These are phyloP conservation scores for Coemansia sp. DNA, from an alignment of 192 early-diverging fungal species.

Conservation along the genomic window DNA sequence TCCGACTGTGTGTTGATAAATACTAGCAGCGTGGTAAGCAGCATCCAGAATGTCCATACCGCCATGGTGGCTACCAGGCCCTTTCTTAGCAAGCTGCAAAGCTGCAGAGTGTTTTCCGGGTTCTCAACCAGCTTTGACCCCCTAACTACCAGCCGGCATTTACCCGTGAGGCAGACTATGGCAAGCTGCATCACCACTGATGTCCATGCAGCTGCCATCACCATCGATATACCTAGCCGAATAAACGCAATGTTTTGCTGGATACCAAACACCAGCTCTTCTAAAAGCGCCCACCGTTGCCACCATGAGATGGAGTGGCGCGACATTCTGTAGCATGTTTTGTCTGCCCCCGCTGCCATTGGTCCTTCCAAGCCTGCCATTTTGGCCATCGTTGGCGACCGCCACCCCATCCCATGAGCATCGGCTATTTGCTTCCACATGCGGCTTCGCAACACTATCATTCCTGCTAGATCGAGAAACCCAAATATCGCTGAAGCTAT, in stretches of 20 bases:
- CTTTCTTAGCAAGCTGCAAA: slow-evolving; percentile 36
- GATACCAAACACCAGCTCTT: slow-evolving; percentile 27
- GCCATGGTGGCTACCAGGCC: slow-evolving; percentile 19
- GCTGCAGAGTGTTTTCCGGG: background rate
- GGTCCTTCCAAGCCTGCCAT: background rate
- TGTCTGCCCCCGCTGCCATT: background rate
- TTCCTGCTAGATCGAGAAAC: slow-evolving; percentile 38
- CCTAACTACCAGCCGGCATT: slow-evolving; percentile 21
- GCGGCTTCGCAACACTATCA: slow-evolving; percentile 39
- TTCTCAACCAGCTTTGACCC: slow-evolving; percentile 1
- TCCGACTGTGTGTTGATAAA: slow-evolving; percentile 29
- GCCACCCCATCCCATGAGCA: slow-evolving; percentile 18
- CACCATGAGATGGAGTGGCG: slow-evolving; percentile 23
- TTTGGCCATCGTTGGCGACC: slow-evolving; percentile 6
- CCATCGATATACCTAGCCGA: slow-evolving; percentile 16
- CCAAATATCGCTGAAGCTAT: slow-evolving; percentile 11
- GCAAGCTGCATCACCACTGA: slow-evolving; percentile 27
- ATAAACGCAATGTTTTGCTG: slow-evolving; percentile 39
- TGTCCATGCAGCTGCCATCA: slow-evolving; percentile 31
- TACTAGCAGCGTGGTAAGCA: slow-evolving; percentile 26
- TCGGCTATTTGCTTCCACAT: slow-evolving; percentile 34
- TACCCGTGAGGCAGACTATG: slow-evolving; percentile 24
- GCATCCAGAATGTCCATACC: slow-evolving; percentile 31
- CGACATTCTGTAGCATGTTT: slow-evolving; percentile 8
- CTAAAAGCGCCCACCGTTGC: slow-evolving; percentile 31